These are phyloP conservation scores for Epichloe bromicola DNA, from an alignment of 2,329 filamentous ascomycete species.

Conservation along the genomic window DNA sequence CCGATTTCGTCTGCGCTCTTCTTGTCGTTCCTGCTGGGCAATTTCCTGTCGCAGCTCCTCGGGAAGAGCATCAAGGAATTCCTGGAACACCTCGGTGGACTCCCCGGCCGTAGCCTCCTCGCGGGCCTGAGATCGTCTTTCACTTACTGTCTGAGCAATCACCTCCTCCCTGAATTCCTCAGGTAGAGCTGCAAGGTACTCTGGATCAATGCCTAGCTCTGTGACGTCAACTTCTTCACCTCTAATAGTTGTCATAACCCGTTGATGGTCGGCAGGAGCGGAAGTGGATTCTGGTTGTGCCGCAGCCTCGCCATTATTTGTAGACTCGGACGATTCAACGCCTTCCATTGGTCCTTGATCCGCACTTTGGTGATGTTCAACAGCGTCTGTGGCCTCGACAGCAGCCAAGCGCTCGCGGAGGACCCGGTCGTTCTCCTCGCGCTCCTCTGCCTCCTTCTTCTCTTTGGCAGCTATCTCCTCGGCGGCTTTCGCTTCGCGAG, in stretches of 20 bases:
- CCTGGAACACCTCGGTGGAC: constrained; percentile 74
- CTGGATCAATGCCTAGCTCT: constrained; percentile 81
- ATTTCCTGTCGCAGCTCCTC: constrained; percentile 84
- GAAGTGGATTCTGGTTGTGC: constrained; percentile 11
- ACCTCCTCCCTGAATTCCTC: constrained; percentile 95
- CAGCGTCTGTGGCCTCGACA: constrained; percentile 38
- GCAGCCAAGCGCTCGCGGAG: constrained; percentile 32
- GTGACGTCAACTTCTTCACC: constrained; percentile 89
- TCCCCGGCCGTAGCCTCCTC: constrained; percentile 56
- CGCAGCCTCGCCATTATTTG: constrained; percentile 17
- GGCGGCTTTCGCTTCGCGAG: constrained; percentile 58
- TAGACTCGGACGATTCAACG: constrained; percentile 42
- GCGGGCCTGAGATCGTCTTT: constrained; percentile 65
- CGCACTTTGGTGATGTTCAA: constrained; percentile 3
- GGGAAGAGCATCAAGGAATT: constrained; percentile 87
- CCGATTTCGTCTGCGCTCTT: constrained; percentile 76
- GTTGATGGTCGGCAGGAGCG: constrained; percentile 20
- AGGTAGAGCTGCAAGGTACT: constrained; percentile 92
- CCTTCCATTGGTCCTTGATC: constrained; percentile 57
- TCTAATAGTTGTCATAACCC: constrained; percentile 71
- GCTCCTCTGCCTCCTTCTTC: constrained; percentile 58
- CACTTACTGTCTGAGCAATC: constrained; percentile 77
- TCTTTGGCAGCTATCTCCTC: constrained; percentile 54
- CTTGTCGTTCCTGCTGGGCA: constrained; percentile 76
- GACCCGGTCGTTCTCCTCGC: constrained; percentile 32